Percentiles rank a stretch among this genome's conserved stretches.
phyloP scores from a whole-genome alignment of 139 green algal genomes.

The Haematococcus lacustris region DNA sequence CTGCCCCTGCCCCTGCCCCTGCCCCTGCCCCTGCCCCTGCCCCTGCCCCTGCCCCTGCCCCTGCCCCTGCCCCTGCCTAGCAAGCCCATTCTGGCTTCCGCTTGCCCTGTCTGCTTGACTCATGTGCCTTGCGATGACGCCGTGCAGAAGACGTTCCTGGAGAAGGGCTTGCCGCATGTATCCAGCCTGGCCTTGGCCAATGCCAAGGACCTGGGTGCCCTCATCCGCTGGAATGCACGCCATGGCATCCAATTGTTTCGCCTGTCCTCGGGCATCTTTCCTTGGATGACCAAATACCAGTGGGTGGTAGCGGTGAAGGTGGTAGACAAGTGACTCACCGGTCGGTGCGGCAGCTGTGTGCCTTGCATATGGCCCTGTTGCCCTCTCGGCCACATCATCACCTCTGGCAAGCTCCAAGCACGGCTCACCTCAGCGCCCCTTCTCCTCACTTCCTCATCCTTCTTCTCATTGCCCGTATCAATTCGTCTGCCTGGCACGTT shows the following conservation, averaged over 20 bases:
- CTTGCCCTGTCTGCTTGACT: too few relatives aligned
- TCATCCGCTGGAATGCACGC: too few relatives aligned
- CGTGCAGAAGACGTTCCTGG: conserved; percentile 22
- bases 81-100: too few relatives aligned
- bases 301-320: background rate
- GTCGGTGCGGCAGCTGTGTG: background rate
- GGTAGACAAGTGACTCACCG: background rate
- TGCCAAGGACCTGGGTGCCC: conserved; percentile 26
- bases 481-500: background rate
- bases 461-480: background rate
- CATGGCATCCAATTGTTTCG: too few relatives aligned
- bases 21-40: too few relatives aligned
- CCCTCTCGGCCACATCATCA: background rate
- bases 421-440: background rate
- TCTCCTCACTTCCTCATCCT: background rate
- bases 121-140: too few relatives aligned
- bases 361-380: background rate
- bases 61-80: too few relatives aligned
- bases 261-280: conserved; percentile 40
- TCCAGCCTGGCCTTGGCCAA: conserved; percentile 51
- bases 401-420: background rate
- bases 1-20: too few relatives aligned
- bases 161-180: conserved; percentile 40
- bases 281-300: conserved; percentile 27
- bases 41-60: too few relatives aligned